Base-by-base conservation (phyloP, 495 filamentous ascomycete genomes). In the Penicillium turbatum region DNA sequence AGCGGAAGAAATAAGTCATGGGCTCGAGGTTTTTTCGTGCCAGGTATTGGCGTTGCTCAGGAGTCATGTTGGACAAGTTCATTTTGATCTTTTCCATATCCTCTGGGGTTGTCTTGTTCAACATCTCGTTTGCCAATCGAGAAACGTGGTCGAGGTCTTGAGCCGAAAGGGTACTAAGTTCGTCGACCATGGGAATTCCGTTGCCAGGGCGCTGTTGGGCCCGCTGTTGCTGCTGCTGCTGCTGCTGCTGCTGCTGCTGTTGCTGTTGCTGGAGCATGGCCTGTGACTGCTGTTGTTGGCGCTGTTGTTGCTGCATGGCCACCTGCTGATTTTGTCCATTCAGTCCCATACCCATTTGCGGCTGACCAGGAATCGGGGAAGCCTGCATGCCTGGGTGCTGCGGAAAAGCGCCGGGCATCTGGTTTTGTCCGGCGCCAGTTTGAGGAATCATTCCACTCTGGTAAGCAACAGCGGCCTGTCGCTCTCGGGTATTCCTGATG, bases 351-450 rank as follows among this genome's bases (percentile, higher is more conserved):
- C 59, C 55, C 66, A 74, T 71, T 24, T 67, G 69, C 40, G 73
- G 72, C 47, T 72, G 75, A 31, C 62, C 67, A 3, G 75, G 68
- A 34, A 82, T 70, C 3, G 75, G 76, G 7, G 80, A 81, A 0
- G 77, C 59, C 53, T 82, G 80, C 71, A 83, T 74, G 29, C 57
- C 8, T 70, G 73, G 48, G 39, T 82, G 82, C 12, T 73, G 75
- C 6, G 75, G 70, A 45, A 82, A 82, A 24, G 59, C 68, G 11
- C 64, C 62, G 21, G 64, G 67, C 17, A 71, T 57, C 51, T 72
- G 70, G 55, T 66, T 71, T 48, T 74, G 76, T 49, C 67, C 70
- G 5, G 64, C 62, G n/a, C 68, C 67, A 29, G 61, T 64, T 55
- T 76, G 75, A 53, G 71, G 66, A 51, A 72, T 76, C 68, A 78